Conservation (phyloP, 2,329 filamentous ascomycete species). For the Aspergillus clavatus region DNA sequence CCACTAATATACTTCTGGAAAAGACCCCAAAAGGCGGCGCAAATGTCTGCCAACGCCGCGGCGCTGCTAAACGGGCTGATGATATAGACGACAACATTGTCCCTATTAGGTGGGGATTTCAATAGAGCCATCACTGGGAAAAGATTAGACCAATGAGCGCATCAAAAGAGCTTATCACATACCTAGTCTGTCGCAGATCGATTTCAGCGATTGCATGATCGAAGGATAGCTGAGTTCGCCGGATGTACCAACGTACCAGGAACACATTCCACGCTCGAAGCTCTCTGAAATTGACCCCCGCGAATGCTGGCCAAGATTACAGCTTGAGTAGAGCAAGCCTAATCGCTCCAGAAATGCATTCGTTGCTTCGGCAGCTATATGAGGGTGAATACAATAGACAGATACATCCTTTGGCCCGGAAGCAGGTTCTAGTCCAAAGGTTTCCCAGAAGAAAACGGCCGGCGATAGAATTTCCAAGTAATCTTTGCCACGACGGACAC, state of each 20-base stretch:
- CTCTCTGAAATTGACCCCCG: conserved; percentile 40
- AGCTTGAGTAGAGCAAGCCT: conserved; percentile 52
- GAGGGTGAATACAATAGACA: conserved; percentile 54
- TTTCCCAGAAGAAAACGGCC: conserved; percentile 57
- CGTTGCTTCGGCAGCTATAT: conserved; percentile 43
- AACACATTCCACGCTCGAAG: conserved; percentile 34
- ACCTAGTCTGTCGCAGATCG: conserved; percentile 36
- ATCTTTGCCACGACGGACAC: conserved; percentile 50
- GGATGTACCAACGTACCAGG: conserved; percentile 30
- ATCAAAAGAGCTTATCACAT: conserved; percentile 11
- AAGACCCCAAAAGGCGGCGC: conserved; percentile 53
- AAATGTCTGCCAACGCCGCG: conserved; percentile 48
- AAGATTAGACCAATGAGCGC: conserved; percentile 7
- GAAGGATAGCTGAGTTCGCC: conserved; percentile 26
- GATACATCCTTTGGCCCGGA: conserved; percentile 54
- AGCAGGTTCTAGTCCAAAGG: conserved; percentile 53
- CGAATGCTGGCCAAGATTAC: conserved; percentile 51
- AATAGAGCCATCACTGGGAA: conserved; percentile 33
- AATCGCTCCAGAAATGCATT: conserved; percentile 51
- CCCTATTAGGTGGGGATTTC: conserved; percentile 27
- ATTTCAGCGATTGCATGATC: conserved; percentile 33
- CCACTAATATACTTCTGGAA: conserved; percentile 50
- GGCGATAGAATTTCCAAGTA: conserved; percentile 53
- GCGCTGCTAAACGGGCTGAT: conserved; percentile 51
- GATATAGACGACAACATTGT: conserved; percentile 55